These are phyloP conservation scores for Globisporangium nodosum DNA, from an alignment of 352 stramenopile species.

Conservation along the genomic window DNA sequence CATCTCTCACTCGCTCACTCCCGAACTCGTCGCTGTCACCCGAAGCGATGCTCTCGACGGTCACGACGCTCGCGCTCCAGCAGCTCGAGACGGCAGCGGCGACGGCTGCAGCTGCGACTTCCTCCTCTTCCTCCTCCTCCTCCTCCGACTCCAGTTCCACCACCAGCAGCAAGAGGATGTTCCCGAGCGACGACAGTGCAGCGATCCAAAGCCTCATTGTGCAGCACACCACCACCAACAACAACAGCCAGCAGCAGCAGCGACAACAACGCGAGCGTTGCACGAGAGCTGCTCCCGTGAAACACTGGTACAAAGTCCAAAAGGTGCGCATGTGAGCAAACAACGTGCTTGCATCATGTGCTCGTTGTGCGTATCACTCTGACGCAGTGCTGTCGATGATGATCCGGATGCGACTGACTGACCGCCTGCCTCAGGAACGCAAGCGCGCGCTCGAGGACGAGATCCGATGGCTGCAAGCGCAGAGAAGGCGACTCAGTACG, in stretches of 20 bases:
- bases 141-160: too few relatives aligned
- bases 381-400: neutral
- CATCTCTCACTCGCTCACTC: neutral
- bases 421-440: neutral
- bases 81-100: too few relatives aligned
- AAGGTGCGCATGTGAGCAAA: neutral
- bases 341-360: neutral
- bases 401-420: neutral
- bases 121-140: too few relatives aligned
- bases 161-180: too few relatives aligned
- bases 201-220: too few relatives aligned
- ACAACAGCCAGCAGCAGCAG: neutral
- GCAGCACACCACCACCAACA: too few relatives aligned
- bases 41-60: too few relatives aligned
- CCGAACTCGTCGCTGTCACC: neutral
- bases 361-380: neutral
- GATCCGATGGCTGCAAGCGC: neutral
- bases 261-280: neutral
- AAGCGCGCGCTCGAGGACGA: neutral
- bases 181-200: too few relatives aligned
- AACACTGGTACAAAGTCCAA: neutral
- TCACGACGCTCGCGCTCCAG: too few relatives aligned
- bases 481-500: neutral
- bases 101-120: too few relatives aligned
- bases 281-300: neutral